Percentiles rank a stretch among this genome's conserved stretches.
phyloP scores from a whole-genome alignment of 202 grass and related monocot genomes.

The Setaria italica region DNA sequence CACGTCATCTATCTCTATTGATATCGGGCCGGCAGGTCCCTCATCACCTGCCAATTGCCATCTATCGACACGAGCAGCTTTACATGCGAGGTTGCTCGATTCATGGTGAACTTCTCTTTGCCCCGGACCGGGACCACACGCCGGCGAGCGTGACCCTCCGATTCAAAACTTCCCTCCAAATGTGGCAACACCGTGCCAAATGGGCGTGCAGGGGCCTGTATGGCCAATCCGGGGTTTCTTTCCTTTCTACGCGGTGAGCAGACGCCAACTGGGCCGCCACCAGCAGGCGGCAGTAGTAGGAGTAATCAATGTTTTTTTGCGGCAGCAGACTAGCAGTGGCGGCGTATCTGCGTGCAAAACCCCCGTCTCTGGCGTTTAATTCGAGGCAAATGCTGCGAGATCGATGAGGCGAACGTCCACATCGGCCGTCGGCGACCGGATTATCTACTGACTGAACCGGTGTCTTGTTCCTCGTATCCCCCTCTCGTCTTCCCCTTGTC shows the following conservation, averaged over 20 bases:
- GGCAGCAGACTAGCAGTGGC: too few relatives aligned
- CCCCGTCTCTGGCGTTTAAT: slow-evolving; percentile 39
- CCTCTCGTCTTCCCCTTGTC: slow-evolving; percentile 22
- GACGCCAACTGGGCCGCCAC: slow-evolving; percentile 39
- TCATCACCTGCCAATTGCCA: background rate
- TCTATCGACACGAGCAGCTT: background rate
- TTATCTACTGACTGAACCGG: background rate
- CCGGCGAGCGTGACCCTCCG: background rate
- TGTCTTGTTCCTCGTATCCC: slow-evolving; percentile 20
- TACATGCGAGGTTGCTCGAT: background rate
- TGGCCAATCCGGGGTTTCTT: slow-evolving; percentile 41
- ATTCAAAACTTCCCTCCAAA: slow-evolving; percentile 57
- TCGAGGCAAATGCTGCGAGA: slow-evolving; percentile 36
- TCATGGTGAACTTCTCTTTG: background rate
- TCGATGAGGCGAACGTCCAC: slow-evolving; percentile 11
- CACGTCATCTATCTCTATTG: background rate
- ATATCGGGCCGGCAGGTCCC: background rate
- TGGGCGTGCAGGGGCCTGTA: background rate
- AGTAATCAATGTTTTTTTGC: slow-evolving; percentile 34
- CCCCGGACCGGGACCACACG: background rate
- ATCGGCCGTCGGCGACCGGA: slow-evolving; percentile 5
- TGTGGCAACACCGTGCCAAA: slow-evolving; percentile 25
- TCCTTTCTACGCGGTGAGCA: slow-evolving; percentile 21
- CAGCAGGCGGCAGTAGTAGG: background rate
- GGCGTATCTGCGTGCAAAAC: background rate